Conservation (phyloP, 2,329 filamentous ascomycete species). For the Tolypocladium tundrense region DNA sequence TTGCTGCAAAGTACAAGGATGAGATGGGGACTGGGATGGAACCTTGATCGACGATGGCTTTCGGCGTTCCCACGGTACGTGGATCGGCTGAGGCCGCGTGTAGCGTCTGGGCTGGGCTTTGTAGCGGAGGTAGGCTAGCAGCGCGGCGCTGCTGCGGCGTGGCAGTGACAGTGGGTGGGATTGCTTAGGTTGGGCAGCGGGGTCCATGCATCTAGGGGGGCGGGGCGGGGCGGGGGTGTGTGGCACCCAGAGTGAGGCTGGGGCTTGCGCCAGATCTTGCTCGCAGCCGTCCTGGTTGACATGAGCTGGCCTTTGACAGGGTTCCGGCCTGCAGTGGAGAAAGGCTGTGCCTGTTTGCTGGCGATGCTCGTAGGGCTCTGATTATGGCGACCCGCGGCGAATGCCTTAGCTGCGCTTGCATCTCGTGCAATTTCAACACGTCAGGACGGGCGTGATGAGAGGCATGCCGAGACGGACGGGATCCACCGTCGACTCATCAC, state of each 20-base stretch:
- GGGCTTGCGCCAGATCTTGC: neutral
- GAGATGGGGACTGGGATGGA: neutral
- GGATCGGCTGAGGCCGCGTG: slow-evolving; percentile 9
- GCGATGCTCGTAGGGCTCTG: neutral
- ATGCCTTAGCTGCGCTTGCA: neutral
- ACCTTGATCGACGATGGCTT: neutral
- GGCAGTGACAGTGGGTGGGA: neutral
- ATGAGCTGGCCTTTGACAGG: too few relatives aligned
- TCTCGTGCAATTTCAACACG: too few relatives aligned
- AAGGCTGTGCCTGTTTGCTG: neutral
- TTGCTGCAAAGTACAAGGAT: neutral
- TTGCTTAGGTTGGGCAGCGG: neutral
- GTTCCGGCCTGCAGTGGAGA: neutral
- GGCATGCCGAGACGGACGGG: neutral
- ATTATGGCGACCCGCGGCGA: neutral
- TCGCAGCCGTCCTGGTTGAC: too few relatives aligned
- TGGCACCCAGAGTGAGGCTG: neutral
- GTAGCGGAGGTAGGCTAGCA: neutral
- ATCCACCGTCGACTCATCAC: neutral
- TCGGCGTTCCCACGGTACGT: neutral
- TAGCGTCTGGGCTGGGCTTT: neutral
- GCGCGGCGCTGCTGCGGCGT: neutral
- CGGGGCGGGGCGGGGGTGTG: neutral
- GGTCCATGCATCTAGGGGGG: slow-evolving; percentile 5
- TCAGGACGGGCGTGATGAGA: neutral